Evolutionary conservation across 768 basidiomycete species (phyloP).

Genomic region (Tephrocybe sp.): DNA sequence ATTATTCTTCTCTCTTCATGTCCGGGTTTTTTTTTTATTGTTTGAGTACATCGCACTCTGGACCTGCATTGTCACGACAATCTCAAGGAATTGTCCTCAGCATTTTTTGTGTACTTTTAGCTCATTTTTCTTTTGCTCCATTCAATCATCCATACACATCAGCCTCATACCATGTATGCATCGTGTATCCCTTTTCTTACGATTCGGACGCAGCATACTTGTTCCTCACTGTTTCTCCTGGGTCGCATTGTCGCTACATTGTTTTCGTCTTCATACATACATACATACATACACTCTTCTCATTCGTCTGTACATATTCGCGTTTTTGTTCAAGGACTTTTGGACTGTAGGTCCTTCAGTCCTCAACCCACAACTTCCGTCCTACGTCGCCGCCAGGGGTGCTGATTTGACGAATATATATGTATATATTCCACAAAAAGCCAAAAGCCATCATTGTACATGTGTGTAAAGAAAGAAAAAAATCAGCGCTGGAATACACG

Average conservation of each 20-base stretch:
- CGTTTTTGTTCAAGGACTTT: not conserved
- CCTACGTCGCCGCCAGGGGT: constrained; percentile 5
- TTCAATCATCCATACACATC: constrained; percentile 16
- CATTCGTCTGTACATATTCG: not conserved
- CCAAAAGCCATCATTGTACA: constrained; percentile 4
- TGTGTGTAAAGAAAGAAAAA: not conserved
- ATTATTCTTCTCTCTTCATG: constrained; percentile 16
- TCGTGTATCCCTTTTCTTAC: not conserved
- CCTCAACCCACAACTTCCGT: constrained; percentile 1
- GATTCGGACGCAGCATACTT: constrained; percentile 12
- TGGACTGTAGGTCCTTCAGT: constrained; percentile 11
- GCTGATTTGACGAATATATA: constrained; percentile 11
- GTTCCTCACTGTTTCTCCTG: constrained; percentile 19
- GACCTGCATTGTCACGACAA: constrained; percentile 15
- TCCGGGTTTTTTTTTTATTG: constrained; percentile 4
- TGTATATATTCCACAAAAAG: constrained; percentile 6
- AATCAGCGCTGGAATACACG: constrained; percentile 52
- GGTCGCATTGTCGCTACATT: not conserved
- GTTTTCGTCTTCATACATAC: not conserved
- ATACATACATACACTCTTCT: not conserved
- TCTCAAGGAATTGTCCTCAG: constrained; percentile 6
- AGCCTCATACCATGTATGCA: not conserved
- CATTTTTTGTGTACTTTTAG: constrained; percentile 16
- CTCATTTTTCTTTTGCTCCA: not conserved
- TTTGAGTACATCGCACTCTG: not conserved